phyloP scores from a whole-genome alignment of 495 filamentous ascomycete genomes.

The Aspergillus heteromorphus region DNA sequence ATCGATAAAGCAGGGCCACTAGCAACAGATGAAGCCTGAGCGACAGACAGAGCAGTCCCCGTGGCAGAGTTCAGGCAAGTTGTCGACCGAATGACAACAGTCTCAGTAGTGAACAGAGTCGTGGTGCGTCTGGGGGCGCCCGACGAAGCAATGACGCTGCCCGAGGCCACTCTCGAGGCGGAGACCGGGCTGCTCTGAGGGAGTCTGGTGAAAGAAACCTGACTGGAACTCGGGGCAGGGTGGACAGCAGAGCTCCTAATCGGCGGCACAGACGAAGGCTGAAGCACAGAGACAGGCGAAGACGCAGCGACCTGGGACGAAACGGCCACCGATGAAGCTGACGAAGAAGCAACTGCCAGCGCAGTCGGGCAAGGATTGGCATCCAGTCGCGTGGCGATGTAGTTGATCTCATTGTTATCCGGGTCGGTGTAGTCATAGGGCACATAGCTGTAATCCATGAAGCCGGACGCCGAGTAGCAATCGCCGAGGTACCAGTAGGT shows the following conservation, averaged over 20 bases:
- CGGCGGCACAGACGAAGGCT: neutral
- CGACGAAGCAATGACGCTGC: neutral
- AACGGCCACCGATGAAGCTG: neutral
- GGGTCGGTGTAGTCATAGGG: neutral
- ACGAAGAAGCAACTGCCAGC: neutral
- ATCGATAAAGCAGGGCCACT: too few species aligned
- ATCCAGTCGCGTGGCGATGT: neutral
- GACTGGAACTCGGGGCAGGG: neutral
- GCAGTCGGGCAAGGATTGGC: neutral
- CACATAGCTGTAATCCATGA: neutral
- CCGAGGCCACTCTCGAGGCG: neutral
- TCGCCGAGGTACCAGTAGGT: neutral
- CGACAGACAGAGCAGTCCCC: too few species aligned
- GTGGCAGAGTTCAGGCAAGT: too few species aligned
- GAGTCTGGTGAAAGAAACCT: neutral
- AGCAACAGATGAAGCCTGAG: too few species aligned
- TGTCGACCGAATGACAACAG: neutral
- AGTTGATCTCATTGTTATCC: neutral
- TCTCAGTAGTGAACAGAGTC: neutral
- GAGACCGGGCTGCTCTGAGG: neutral
- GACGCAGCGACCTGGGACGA: neutral
- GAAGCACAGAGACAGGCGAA: neutral
- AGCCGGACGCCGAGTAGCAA: neutral
- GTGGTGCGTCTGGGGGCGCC: neutral
- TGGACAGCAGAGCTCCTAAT: neutral